A percentile compares a stretch with the other conserved stretches of the same genome.
Evolutionary conservation across 2,329 filamentous ascomycete species (phyloP).

Genomic region (Cadophora luteo-olivacea): DNA sequence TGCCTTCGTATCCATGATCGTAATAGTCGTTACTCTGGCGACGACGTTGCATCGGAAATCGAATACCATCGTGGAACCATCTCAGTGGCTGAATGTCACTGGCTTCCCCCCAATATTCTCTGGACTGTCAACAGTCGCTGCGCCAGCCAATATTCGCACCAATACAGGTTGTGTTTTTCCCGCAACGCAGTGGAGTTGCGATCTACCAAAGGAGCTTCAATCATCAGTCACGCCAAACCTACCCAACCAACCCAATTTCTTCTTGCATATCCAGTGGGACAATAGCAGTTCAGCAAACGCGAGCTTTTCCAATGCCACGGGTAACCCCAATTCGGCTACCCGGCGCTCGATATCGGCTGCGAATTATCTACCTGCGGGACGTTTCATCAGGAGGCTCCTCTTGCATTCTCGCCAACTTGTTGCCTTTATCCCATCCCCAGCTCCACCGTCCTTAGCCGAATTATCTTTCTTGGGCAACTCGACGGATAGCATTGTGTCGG

Average conservation of each 20-base stretch:
- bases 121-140: constrained; percentile 79
- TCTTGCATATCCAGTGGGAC: constrained; percentile 79
- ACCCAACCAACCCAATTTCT: constrained; percentile 76
- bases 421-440: constrained; percentile 52
- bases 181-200: constrained; percentile 84
- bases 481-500: constrained; percentile 73
- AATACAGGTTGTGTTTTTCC: constrained; percentile 74
- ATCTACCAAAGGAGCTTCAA: constrained; percentile 80
- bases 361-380: constrained; percentile 45
- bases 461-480: constrained; percentile 85
- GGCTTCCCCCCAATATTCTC: constrained; percentile 87
- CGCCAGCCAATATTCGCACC: constrained; percentile 69
- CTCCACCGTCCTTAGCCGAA: constrained; percentile 60
- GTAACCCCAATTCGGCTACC: constrained; percentile 36
- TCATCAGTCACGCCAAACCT: constrained; percentile 66
- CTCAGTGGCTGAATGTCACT: constrained; percentile 82
- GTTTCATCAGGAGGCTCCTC: constrained; percentile 42
- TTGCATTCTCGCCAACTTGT: constrained; percentile 45
- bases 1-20: constrained; percentile 59
- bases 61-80: constrained; percentile 47
- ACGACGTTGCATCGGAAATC: constrained; percentile 56
- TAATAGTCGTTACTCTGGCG: constrained; percentile 63
- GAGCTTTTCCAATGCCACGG: constrained; percentile 50
- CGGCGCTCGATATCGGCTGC: constrained; percentile 31
- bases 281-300: constrained; percentile 55